A percentile compares a stretch with the other conserved stretches of the same genome.
phyloP scores from a whole-genome alignment of 768 basidiomycete genomes.

The Naganishia randhawae region DNA sequence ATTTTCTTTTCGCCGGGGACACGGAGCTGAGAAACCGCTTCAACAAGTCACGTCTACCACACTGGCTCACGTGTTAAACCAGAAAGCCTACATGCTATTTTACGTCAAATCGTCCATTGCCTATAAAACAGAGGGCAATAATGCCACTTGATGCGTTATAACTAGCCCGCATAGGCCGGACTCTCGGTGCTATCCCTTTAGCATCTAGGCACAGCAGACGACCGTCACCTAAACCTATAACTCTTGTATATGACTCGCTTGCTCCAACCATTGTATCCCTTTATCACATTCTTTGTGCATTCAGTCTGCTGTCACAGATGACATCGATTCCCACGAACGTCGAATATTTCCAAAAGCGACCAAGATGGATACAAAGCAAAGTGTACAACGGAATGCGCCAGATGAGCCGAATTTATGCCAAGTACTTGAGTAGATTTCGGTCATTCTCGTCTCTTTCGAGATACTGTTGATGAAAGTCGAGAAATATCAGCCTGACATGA shows the following conservation, averaged over 20 bases:
- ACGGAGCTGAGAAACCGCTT: neutral
- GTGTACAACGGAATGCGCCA: neutral
- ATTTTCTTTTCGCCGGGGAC: neutral
- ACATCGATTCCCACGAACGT: too few relatives aligned
- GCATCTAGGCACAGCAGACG: too few relatives aligned
- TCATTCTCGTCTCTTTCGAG: slow-evolving; percentile 71
- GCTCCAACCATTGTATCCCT: too few relatives aligned
- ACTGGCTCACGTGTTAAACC: slow-evolving; percentile 64
- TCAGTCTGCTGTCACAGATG: too few relatives aligned
- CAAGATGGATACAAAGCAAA: slow-evolving; percentile 1
- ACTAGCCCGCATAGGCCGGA: too few relatives aligned
- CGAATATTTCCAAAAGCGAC: too few relatives aligned
- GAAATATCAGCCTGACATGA: slow-evolving; percentile 12
- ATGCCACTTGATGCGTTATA: neutral
- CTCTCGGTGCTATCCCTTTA: too few relatives aligned
- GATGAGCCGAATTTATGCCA: slow-evolving; percentile 58
- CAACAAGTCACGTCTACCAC: slow-evolving; percentile 64
- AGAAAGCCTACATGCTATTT: slow-evolving; percentile 89
- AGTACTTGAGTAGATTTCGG: slow-evolving; percentile 69
- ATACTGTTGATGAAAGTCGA: slow-evolving; percentile 58
- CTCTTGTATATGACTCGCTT: too few relatives aligned
- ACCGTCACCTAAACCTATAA: too few relatives aligned
- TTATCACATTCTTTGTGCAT: too few relatives aligned
- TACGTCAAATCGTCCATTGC: slow-evolving; percentile 63
- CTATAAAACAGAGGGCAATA: neutral